Evolutionary conservation across 176 grass and related monocot genomes (phyloP), one percentile per base, ranked within the genome.

Genomic region (Elymus sibiricus): DNA sequence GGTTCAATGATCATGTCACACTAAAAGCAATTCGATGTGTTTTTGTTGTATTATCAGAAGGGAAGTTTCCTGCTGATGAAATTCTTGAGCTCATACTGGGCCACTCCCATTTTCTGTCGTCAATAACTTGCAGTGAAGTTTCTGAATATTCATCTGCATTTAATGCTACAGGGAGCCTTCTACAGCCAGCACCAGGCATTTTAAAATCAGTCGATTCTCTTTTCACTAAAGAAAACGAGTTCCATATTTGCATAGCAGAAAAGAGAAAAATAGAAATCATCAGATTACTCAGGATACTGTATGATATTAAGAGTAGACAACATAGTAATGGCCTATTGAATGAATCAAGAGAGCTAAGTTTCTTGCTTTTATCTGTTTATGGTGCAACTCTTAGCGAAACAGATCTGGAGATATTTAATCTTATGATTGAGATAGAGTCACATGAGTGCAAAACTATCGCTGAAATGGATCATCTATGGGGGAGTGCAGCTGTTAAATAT

Each of bases 381-480:
- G 91, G 85, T 68, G 95, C 93, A 77, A 95, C 95, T 76, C 87
- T 95, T 64, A 83, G 87, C 55, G 93, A 95, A 80, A 87, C 86
- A 82, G 95, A 98, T 92, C 60, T 98, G 81, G 91, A 98, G 78
- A 90, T 98, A 90, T 74, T 93, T 88, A 81, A 88, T 82, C 91
- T 98, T 70, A 93, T 98, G 78, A 92, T 93, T 86, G 91, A 98
- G 78, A 92, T 98, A 49, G 95, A 98, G 29, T 83, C 87, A 71
- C 80, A 81, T 38, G 90, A 90, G 64, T 89, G 91, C 81, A 92
- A 82, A 80, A 86, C 64, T 56, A 90, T 98, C 78, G 53, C 91
- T 42, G 93, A 98, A 86, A 88, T 95, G 61, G 95, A 98, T 89
- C 92, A 98, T 92, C 81, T 98, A 39, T 98, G 91, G 91, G 95